Evolutionary conservation across 495 filamentous ascomycete genomes (phyloP).

Genomic region (Aspergillus affinis): DNA sequence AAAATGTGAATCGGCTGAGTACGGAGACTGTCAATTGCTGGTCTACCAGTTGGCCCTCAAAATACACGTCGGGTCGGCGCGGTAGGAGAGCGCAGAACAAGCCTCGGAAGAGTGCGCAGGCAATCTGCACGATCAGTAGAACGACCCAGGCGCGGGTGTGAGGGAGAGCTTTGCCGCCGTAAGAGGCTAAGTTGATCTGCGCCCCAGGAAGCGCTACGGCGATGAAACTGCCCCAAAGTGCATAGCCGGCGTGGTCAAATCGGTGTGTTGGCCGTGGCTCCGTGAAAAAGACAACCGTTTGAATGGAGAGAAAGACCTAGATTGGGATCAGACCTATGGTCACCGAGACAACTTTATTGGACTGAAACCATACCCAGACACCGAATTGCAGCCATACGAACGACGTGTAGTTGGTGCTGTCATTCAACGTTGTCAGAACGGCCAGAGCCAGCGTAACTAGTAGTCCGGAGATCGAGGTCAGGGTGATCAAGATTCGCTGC

Average conservation of each 20-base stretch:
- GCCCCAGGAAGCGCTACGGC: no score
- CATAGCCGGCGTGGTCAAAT: no score
- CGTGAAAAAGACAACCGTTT: no score
- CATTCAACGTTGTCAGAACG: constrained; percentile 15
- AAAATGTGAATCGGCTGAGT: constrained; percentile 60
- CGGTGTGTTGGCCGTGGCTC: no score
- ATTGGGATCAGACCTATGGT: no score
- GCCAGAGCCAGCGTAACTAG: constrained; percentile 17
- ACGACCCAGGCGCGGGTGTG: no score
- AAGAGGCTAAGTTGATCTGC: no score
- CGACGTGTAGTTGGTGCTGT: constrained; percentile 8
- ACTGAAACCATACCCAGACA: constrained; percentile 40
- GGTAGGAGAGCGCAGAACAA: constrained; percentile 49
- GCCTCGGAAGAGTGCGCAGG: constrained; percentile 27
- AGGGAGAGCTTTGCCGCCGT: no score
- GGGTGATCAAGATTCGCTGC: constrained; percentile 15
- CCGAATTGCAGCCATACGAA: constrained; percentile 38
- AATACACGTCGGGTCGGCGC: constrained; percentile 64
- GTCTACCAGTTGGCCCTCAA: constrained; percentile 60
- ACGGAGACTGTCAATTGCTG: constrained; percentile 59
- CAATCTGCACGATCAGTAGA: no score
- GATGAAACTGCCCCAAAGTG: no score
- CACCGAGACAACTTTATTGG: no score
- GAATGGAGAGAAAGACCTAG: no score
- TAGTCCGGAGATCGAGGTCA: constrained; percentile 16